Percentiles rank a stretch among this genome's conserved stretches.
Conservation (phyloP, 257 asterid species). For the Forsythia viridissima region DNA sequence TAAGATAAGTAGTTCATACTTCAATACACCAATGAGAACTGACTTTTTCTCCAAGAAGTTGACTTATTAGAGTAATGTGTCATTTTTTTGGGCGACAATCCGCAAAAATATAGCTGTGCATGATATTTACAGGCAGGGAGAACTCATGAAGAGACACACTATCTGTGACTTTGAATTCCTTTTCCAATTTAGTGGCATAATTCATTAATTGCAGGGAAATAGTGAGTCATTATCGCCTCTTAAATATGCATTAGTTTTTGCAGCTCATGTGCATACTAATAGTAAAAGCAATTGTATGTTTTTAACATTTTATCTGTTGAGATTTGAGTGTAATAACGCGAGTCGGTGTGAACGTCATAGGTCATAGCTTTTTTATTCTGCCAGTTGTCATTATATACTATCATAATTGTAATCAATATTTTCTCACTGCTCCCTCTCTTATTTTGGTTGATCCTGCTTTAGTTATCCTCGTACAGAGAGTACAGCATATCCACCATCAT, state of each 20-base stretch:
- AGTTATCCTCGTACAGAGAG: conserved; percentile 98
- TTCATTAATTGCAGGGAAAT: neutral
- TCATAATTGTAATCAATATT: conserved; percentile 12
- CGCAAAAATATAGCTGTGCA: neutral
- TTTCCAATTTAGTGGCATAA: neutral
- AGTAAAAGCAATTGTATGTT: conserved; percentile 8
- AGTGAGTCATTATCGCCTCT: neutral
- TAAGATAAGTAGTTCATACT: neutral
- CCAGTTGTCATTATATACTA: conserved; percentile 1
- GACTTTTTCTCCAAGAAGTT: neutral
- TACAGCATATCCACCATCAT: conserved; percentile 89
- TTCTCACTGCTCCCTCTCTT: conserved; percentile 10
- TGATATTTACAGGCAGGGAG: neutral
- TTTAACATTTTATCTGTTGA: neutral
- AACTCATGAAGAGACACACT: neutral
- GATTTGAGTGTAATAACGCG: conserved; percentile 10
- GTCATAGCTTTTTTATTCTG: conserved; percentile 10
- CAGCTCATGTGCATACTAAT: neutral
- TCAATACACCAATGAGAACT: neutral
- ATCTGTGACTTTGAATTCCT: neutral
- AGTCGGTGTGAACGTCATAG: conserved; percentile 11
- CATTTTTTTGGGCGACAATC: neutral
- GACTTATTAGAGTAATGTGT: neutral
- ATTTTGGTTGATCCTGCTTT: conserved; percentile 28
- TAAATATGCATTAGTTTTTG: neutral